Conservation (phyloP, 106 monocot species). For the Xerophyta viscosa region DNA sequence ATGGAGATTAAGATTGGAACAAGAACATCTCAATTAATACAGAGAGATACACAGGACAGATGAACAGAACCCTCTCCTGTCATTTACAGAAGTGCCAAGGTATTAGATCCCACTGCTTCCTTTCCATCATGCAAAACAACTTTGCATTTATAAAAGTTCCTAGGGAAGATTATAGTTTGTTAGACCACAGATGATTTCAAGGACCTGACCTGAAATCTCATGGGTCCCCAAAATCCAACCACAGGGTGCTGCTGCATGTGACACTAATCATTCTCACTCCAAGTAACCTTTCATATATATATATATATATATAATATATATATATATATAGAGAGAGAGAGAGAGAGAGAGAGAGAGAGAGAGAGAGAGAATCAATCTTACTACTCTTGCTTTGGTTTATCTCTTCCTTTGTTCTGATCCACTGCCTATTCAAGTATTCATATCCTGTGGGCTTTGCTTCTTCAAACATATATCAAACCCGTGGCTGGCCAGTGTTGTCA, state of each 20-base stretch:
- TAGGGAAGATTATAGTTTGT: neutral
- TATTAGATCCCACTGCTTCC: constrained; percentile 10
- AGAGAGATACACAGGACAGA: neutral
- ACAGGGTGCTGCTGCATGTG: constrained; percentile 12
- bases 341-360: neutral
- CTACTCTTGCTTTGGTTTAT: neutral
- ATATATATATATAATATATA: neutral
- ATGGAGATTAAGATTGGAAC: neutral
- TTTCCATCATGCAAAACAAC: neutral
- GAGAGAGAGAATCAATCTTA: neutral
- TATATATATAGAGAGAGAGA: neutral
- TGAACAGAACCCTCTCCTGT: constrained; percentile 9
- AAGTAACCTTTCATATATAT: neutral
- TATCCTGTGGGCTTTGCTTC: neutral
- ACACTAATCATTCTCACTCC: constrained; percentile 10
- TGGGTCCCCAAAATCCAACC: constrained; percentile 11
- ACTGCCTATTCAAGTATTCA: neutral
- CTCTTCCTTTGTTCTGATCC: constrained; percentile 1
- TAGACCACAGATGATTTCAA: neutral
- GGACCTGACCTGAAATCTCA: constrained; percentile 13
- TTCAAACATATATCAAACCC: neutral
- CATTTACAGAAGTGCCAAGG: constrained; percentile 6
- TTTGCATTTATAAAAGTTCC: constrained; percentile 6
- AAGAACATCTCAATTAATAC: neutral
- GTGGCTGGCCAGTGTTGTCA: constrained; percentile 7